A percentile compares a stretch with the other conserved stretches of the same genome.
Evolutionary conservation across 345 rosid species (phyloP).

Genomic region (Sisymbrium altissimum): DNA sequence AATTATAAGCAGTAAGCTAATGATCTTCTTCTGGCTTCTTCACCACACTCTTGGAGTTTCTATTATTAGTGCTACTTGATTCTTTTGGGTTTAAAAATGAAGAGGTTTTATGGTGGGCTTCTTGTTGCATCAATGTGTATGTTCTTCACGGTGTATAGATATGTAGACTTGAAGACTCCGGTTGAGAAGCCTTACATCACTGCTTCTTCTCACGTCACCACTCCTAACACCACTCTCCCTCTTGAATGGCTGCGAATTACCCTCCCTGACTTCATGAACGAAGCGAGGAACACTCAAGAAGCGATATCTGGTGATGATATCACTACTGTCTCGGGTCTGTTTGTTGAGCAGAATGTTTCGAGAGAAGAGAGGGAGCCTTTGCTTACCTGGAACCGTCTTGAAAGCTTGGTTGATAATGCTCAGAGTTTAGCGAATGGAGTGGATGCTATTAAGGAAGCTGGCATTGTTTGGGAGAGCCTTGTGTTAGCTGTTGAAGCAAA

Average conservation of each 20-base stretch:
- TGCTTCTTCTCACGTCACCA: slow-evolving; percentile 34
- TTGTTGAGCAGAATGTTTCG: slow-evolving; percentile 60
- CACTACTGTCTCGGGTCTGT: slow-evolving; percentile 39
- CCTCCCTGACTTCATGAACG: slow-evolving; percentile 50
- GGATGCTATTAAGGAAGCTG: slow-evolving; percentile 89
- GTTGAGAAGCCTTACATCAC: slow-evolving; percentile 51
- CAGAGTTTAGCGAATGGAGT: slow-evolving; percentile 68
- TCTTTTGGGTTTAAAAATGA: slow-evolving; percentile 55
- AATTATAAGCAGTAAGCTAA: not conserved
- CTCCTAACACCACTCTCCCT: slow-evolving; percentile 64
- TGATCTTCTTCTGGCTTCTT: not conserved
- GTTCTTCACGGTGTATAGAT: slow-evolving; percentile 66
- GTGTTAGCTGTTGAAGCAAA: slow-evolving; percentile 70
- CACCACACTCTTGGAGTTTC: not conserved
- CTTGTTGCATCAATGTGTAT: slow-evolving; percentile 68
- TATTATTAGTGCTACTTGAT: slow-evolving; percentile 1
- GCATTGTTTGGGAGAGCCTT: slow-evolving; percentile 77
- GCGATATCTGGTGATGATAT: slow-evolving; percentile 56
- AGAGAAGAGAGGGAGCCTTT: slow-evolving; percentile 60
- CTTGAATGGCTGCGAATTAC: slow-evolving; percentile 68
- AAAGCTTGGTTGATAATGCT: slow-evolving; percentile 55
- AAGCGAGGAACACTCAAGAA: slow-evolving; percentile 53
- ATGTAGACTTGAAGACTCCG: slow-evolving; percentile 57
- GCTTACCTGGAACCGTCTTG: slow-evolving; percentile 72
- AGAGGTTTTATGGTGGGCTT: slow-evolving; percentile 76